A percentile compares a stretch with the other conserved stretches of the same genome.
Conservation (phyloP, 2,329 filamentous ascomycete genomes). For the Fusarium odoratissimum region DNA sequence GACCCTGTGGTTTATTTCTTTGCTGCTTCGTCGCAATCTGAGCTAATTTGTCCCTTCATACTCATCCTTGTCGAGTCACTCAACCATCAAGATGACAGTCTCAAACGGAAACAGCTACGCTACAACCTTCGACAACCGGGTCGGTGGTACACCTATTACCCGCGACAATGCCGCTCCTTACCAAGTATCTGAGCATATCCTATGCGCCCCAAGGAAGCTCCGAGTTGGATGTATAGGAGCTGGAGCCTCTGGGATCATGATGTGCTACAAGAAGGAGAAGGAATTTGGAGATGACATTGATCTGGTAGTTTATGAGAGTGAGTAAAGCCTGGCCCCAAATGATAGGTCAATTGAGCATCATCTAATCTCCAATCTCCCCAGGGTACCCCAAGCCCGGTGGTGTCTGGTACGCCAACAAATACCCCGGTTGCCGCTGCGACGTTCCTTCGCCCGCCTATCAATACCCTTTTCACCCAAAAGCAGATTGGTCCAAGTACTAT, state of each 20-base stretch:
- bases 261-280: constrained; percentile 25
- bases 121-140: constrained; percentile 6
- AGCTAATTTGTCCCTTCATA: neutral
- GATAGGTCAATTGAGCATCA: fast-evolving
- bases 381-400: constrained; percentile 42
- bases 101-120: constrained; percentile 5
- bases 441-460: constrained; percentile 57
- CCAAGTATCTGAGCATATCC: constrained; percentile 9
- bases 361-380: neutral
- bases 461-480: constrained; percentile 58
- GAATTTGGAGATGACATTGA: constrained; percentile 18
- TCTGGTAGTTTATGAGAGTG: constrained; percentile 15
- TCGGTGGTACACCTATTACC: constrained; percentile 3
- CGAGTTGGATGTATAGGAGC: constrained; percentile 16
- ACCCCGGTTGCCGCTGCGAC: constrained; percentile 50
- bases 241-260: constrained; percentile 18
- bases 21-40: neutral
- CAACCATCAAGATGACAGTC: neutral
- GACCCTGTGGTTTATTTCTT: neutral
- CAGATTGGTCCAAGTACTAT: constrained; percentile 58
- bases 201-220: constrained; percentile 12
- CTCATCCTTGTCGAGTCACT: neutral
- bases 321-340: fast-evolving
- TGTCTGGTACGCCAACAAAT: constrained; percentile 52
- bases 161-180: neutral